Evolutionary conservation across 192 early-diverging fungal species (phyloP).

Genomic region (Pilaira anomala): DNA sequence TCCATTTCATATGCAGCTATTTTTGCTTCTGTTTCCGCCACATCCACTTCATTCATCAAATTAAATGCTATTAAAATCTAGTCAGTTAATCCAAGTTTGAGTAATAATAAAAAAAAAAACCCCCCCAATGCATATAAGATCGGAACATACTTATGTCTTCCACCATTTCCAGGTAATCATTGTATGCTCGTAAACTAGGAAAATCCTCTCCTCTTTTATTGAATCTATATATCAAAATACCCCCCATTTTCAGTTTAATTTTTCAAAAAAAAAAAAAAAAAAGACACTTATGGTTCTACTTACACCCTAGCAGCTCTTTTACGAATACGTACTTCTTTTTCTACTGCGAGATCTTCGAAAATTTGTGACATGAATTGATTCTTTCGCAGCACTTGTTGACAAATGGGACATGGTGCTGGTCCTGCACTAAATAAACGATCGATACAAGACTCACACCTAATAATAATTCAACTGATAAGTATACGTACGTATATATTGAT

Average conservation of each 20-base stretch:
- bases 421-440: constrained; percentile 79
- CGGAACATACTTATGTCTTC: constrained; percentile 71
- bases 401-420: constrained; percentile 89
- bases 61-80: constrained; percentile 59
- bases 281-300: constrained; percentile 14
- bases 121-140: not conserved
- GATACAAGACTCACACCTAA: constrained; percentile 90
- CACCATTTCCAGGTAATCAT: constrained; percentile 90
- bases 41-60: constrained; percentile 82
- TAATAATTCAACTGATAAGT: not conserved
- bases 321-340: constrained; percentile 89
- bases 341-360: constrained; percentile 92
- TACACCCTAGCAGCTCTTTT: constrained; percentile 70
- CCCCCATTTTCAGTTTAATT: no score
- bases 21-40: constrained; percentile 71
- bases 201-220: constrained; percentile 95
- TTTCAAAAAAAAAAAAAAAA: no score
- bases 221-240: constrained; percentile 53
- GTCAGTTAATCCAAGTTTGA: not conserved
- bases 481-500: not conserved
- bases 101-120: not conserved
- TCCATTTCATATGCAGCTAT: constrained; percentile 77
- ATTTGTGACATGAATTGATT: constrained; percentile 82
- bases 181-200: constrained; percentile 65
- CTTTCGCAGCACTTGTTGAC: constrained; percentile 76